These are phyloP conservation scores for Herpotrichia juniperi DNA, from an alignment of 2,329 filamentous ascomycete genomes.

Conservation along the genomic window DNA sequence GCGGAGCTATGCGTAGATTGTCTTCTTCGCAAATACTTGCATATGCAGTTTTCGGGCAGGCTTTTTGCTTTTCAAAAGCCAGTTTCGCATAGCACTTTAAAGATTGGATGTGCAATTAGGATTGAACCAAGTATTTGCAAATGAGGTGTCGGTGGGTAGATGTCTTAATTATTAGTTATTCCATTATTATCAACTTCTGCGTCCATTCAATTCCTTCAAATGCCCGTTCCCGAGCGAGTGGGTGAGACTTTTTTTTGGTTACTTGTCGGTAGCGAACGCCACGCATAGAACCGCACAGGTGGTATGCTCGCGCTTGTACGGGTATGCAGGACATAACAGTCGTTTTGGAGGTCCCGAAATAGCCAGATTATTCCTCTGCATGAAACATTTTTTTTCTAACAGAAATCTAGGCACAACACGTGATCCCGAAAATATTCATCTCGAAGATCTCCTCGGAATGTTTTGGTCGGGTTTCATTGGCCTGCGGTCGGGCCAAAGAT, in stretches of 20 bases:
- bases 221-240: not conserved
- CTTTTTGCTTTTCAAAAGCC: conserved; percentile 15
- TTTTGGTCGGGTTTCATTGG: conserved; percentile 12
- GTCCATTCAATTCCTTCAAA: not conserved
- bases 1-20: conserved; percentile 19
- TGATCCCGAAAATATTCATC: not conserved
- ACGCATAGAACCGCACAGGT: not conserved
- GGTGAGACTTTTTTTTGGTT: not conserved
- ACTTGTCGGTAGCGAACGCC: not conserved
- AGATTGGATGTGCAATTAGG: conserved; percentile 1
- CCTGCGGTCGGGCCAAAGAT: conserved; percentile 8
- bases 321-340: not conserved
- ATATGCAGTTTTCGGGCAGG: conserved; percentile 10
- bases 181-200: not conserved
- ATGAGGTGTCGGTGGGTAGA: not conserved
- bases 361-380: not conserved
- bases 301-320: no score
- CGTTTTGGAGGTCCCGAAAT: not conserved
- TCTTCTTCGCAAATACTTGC: conserved; percentile 10
- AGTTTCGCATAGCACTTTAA: conserved; percentile 4
- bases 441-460: conserved; percentile 19
- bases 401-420: not conserved
- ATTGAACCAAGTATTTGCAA: no score
- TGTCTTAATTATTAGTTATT: conserved; percentile 1
- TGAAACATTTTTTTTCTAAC: not conserved